phyloP scores from a whole-genome alignment of 768 basidiomycete genomes.

The Polyporus arcularius region DNA sequence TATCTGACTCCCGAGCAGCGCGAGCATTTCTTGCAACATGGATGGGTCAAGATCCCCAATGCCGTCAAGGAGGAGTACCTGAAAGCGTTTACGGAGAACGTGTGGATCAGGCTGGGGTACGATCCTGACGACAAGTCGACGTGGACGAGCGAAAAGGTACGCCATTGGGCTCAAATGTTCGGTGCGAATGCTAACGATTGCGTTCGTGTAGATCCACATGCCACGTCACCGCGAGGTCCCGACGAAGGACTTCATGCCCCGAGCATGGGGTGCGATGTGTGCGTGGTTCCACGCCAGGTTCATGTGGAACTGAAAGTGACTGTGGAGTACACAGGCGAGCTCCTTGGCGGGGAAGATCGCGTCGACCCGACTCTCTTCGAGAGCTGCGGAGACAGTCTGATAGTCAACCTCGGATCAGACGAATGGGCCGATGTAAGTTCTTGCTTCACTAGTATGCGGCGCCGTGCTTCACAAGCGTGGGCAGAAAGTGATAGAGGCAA shows the following conservation, averaged over 20 bases:
- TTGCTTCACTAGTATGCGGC: neutral
- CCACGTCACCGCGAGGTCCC: conserved; percentile 30
- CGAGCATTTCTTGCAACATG: conserved; percentile 37
- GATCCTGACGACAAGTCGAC: conserved; percentile 38
- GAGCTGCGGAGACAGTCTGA: conserved; percentile 35
- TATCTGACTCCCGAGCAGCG: conserved; percentile 30
- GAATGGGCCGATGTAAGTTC: conserved; percentile 27
- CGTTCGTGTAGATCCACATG: conserved; percentile 29
- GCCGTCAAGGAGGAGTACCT: conserved; percentile 35
- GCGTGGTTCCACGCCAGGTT: neutral
- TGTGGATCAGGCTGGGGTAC: conserved; percentile 36
- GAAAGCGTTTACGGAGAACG: conserved; percentile 32
- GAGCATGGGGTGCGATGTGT: conserved; percentile 27
- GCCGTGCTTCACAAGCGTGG: neutral
- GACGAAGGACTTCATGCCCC: conserved; percentile 31
- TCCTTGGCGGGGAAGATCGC: conserved; percentile 38
- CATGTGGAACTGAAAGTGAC: neutral
- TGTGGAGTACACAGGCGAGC: conserved; percentile 31
- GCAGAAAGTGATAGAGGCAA: conserved; percentile 26
- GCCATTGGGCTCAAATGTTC: neutral
- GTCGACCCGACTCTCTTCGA: conserved; percentile 31
- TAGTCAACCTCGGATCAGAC: conserved; percentile 37
- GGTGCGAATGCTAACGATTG: neutral
- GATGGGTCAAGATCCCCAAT: conserved; percentile 33
- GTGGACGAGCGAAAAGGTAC: conserved; percentile 33